Conservation (phyloP, 1,139 yeast genomes). For the Hyphopichia buzzinii region DNA sequence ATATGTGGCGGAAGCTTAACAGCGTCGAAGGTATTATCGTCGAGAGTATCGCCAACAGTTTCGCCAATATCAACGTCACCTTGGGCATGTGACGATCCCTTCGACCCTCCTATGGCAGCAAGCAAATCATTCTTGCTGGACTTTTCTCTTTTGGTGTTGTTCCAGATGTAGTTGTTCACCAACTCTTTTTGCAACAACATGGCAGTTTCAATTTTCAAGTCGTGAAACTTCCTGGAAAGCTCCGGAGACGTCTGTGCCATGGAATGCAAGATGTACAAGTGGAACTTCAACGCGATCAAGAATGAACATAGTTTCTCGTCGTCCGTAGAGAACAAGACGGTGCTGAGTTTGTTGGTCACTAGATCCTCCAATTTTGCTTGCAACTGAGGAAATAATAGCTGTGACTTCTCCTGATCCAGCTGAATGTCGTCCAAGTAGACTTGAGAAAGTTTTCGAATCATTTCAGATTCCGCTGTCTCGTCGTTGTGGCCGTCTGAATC, state of each 20-base stretch:
- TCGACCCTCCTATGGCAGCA: constrained; percentile 6
- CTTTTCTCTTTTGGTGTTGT: constrained; percentile 9
- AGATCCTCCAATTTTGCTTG: constrained; percentile 23
- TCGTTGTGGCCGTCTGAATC: constrained; percentile 5
- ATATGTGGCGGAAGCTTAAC: constrained; percentile 41
- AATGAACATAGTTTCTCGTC: constrained; percentile 32
- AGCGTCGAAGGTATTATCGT: constrained; percentile 29
- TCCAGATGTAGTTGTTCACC: constrained; percentile 14
- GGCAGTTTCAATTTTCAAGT: constrained; percentile 13
- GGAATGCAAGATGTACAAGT: constrained; percentile 21
- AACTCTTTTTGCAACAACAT: constrained; percentile 14
- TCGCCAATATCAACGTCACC: too few relatives aligned
- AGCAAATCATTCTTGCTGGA: constrained; percentile 11
- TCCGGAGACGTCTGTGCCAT: constrained; percentile 12
- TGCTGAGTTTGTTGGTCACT: constrained; percentile 20
- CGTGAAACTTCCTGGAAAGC: constrained; percentile 7
- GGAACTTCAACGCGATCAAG: constrained; percentile 30
- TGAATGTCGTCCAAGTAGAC: not conserved
- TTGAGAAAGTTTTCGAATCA: not conserved
- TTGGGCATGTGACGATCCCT: not conserved
- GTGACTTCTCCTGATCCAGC: constrained; percentile 3
- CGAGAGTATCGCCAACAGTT: constrained; percentile 1
- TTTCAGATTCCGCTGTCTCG: constrained; percentile 8
- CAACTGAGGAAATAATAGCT: constrained; percentile 14
- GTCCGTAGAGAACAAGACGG: constrained; percentile 26